Evolutionary conservation across 148 eudicot species (phyloP).

Genomic region (Rhododendron kiyosumense): DNA sequence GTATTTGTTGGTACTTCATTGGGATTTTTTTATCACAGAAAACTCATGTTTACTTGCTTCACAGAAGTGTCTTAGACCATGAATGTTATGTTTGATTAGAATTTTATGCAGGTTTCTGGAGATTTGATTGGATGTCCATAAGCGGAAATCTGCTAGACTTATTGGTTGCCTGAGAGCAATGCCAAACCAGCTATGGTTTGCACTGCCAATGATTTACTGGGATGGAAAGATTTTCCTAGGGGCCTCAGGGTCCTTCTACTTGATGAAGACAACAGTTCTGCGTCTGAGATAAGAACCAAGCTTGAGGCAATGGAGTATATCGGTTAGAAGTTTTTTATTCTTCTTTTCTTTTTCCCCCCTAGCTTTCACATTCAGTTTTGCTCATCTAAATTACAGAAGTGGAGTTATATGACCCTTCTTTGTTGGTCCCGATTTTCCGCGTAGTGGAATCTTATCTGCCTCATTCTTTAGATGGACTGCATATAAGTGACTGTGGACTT

Average conservation of each 20-base stretch:
- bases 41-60: background rate
- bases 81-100: background rate
- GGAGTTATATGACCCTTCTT: background rate
- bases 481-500: background rate
- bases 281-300: slow-evolving; percentile 55
- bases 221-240: slow-evolving; percentile 83
- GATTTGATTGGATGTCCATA: slow-evolving; percentile 19
- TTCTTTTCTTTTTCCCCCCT: background rate
- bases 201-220: slow-evolving; percentile 69
- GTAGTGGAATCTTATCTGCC: background rate
- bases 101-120: slow-evolving; percentile 11
- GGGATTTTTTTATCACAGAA: background rate
- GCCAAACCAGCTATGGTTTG: slow-evolving; percentile 80
- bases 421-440: background rate
- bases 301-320: slow-evolving; percentile 72
- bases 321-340: slow-evolving; percentile 34
- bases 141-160: background rate
- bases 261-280: slow-evolving; percentile 50
- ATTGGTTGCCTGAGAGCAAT: slow-evolving; percentile 39
- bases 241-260: slow-evolving; percentile 82
- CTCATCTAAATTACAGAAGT: background rate
- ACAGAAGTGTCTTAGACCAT: background rate
- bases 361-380: background rate
- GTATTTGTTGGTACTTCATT: slow-evolving; percentile 10
- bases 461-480: background rate